These are phyloP conservation scores for Starmera stellimalicola DNA, from an alignment of 1,139 yeast species.

Conservation along the genomic window DNA sequence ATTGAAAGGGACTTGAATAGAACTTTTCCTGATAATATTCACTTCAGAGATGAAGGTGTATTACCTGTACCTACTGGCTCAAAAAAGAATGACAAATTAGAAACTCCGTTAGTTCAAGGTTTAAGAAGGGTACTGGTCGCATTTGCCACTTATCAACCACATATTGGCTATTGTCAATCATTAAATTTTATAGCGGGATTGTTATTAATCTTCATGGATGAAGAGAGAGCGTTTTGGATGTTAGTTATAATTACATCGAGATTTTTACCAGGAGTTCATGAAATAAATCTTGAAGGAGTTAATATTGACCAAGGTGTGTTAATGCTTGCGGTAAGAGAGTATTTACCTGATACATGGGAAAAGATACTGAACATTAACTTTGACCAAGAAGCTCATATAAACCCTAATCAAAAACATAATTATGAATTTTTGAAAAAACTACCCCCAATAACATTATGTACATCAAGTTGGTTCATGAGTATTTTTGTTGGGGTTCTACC, in stretches of 20 bases:
- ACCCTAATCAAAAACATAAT: constrained; percentile 12
- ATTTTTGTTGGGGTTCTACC: constrained; percentile 84
- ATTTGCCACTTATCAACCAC: constrained; percentile 80
- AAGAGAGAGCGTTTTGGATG: constrained; percentile 94
- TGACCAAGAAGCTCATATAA: constrained; percentile 12
- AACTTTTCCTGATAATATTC: constrained; percentile 87
- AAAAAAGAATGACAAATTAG: constrained; percentile 26
- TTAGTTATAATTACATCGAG: constrained; percentile 79
- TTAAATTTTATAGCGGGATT: constrained; percentile 87
- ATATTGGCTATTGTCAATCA: constrained; percentile 92
- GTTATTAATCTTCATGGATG: constrained; percentile 72
- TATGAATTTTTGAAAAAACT: constrained; percentile 63
- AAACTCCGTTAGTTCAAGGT: constrained; percentile 58
- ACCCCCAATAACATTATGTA: constrained; percentile 88
- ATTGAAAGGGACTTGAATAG: constrained; percentile 89
- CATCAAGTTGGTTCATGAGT: constrained; percentile 98
- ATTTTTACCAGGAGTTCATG: constrained; percentile 87
- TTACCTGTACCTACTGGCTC: too few species aligned
- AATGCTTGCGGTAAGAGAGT: constrained; percentile 77
- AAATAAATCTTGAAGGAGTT: constrained; percentile 84
- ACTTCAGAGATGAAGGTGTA: constrained; percentile 39
- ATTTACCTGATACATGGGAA: constrained; percentile 75
- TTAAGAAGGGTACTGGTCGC: constrained; percentile 75
- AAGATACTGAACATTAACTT: constrained; percentile 28
- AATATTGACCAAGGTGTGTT: constrained; percentile 92